Base-by-base conservation (phyloP, 495 filamentous ascomycete species). In the Trichoderma reesei region DNA sequence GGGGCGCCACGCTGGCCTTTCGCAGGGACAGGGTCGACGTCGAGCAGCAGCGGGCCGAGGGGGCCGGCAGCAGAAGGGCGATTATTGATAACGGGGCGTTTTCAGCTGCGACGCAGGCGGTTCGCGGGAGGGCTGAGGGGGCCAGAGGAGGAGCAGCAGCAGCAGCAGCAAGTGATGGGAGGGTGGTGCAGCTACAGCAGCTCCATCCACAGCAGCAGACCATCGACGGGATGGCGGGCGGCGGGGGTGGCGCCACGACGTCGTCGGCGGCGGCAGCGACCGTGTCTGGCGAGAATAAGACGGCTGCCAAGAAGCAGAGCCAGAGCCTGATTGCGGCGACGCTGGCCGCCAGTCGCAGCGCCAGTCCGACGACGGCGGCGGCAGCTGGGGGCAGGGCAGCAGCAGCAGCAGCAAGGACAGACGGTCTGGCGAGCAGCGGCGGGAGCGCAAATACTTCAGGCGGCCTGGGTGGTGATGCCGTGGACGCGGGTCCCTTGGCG, bases 291-390 rank as follows among this genome's bases (percentile, higher is more conserved):
- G 64, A 26, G 8, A 65, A 44, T 51, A 59, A 11, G 9, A 37
- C 61, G 59, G 72, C 68, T 65, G 72, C 65, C 26, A 74, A 71
- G 41, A 83, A 81, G n/a, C 74, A 80, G 5, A 83, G 81, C 18
- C 74, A 80, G 5, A 83, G 81, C 9, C 78, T 80, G 59, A 80
- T 84, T 66, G 83, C 83, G 9, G 82, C 83, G 4, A 82, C 78
- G 7, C 72, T 83, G 31, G 83, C 83, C 14, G 80, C 78, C n/a
- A 83, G 80, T 65, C 76, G 82, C 68, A 79, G 78, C 5, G 72
- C 70, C 6, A 75, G 76, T 59, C 74, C 77, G 0, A 76, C 66
- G 63, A 74, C 75, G 72, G 74, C 37, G 61, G 67, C 72, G 9
- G 33, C 39, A 62, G 41, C 2, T 33, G 44, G 76, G 0, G 75